Conservation (phyloP, 352 stramenopile genomes). For the Phytopythium montanum region DNA sequence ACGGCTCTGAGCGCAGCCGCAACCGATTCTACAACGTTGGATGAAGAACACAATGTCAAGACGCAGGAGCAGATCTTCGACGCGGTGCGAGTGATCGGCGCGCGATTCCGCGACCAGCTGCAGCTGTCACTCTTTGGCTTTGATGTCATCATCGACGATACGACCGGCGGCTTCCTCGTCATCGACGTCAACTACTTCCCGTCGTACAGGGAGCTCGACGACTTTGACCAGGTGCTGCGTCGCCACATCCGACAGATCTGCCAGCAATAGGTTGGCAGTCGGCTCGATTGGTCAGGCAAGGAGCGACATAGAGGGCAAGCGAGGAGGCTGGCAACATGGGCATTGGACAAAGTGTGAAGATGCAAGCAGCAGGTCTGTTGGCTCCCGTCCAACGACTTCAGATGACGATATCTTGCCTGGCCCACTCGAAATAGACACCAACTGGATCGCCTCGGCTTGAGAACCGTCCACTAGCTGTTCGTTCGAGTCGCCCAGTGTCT, state of each 20-base stretch:
- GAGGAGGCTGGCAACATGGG: no score
- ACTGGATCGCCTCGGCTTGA: no score
- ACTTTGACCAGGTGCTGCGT: conserved; percentile 55
- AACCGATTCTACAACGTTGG: not conserved
- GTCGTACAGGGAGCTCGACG: conserved; percentile 79
- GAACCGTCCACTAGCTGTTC: no score
- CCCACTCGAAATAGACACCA: no score
- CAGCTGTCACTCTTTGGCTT: conserved; percentile 80
- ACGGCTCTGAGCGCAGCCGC: not conserved
- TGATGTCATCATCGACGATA: conserved; percentile 77
- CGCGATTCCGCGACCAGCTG: conserved; percentile 54
- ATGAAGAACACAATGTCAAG: not conserved
- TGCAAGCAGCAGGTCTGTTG: no score
- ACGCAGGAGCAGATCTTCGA: conserved; percentile 54
- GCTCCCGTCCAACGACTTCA: no score
- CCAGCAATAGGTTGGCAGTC: not conserved
- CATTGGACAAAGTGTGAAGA: no score
- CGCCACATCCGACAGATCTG: conserved; percentile 53
- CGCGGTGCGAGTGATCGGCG: conserved; percentile 54
- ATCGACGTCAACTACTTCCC: conserved; percentile 90
- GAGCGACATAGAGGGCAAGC: no score
- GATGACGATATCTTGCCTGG: no score
- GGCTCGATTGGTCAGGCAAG: not conserved
- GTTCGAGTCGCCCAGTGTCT: no score
- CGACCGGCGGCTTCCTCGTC: conserved; percentile 52